Base-by-base conservation (phyloP, 805 yeast species). In the Cephaloascus albidus region DNA sequence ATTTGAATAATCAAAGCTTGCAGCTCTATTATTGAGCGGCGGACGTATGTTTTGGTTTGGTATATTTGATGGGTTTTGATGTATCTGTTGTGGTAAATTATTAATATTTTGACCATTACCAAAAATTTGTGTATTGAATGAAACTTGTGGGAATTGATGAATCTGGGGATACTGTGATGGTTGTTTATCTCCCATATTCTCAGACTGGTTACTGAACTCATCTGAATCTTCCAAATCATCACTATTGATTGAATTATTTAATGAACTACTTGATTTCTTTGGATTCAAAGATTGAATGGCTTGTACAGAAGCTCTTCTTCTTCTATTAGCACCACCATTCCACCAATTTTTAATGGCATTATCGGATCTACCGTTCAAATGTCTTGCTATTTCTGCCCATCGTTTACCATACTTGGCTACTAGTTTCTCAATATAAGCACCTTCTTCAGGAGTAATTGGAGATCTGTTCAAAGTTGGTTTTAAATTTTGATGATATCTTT, bases 281-380 rank as follows among this genome's bases (percentile, higher is more conserved):
- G 23, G 8, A n/a, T 33, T 18, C 23, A 33, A 34, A 20, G 41
- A n/a, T 15, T 23, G 35, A 30, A 38, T 33, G 17, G 36, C 41
- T 23, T 26, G 34, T 12, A 35, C 20, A 16, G 33, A 19, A 10
- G 66, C 65, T 46, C 87, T 64, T 51, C 93, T 72, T 44, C 95
- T 66, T 43, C 94, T 69, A 55, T 85, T 86, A 12, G 94, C 90
- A 6, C 95, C 94, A 3, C 96, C 95, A 54, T 86, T 86, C 96
- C 96, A 87, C 96, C 96, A 88, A 61, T 88, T 88, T 55, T 86
- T 86, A 50, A 86, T 85, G 17, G 95, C 88, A 57, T 86, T 87
- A 58, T 87, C 96, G n/a, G 83, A 73, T 39, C 96, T 67, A 2
- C 96, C 95, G 45, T 84, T 81, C 42, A 87, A 63, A 58, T 86